phyloP scores from a whole-genome alignment of 345 rosid genomes.

The Gossypium anomalum region DNA sequence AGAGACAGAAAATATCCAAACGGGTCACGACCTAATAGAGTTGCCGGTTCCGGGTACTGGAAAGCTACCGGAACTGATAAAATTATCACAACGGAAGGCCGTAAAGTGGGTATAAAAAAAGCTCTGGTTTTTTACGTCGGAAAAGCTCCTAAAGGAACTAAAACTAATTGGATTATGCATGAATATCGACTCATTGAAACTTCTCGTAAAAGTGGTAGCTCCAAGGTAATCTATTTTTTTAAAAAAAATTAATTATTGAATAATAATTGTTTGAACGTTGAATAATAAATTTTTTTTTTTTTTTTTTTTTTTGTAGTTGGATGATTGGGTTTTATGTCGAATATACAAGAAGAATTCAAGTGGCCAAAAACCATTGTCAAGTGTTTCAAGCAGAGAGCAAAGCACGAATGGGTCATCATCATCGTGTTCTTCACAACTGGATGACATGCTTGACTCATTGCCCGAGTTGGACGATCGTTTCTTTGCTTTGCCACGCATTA shows the following conservation, averaged over 20 bases:
- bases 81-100: slow-evolving; percentile 59
- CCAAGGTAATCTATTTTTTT: slow-evolving; percentile 41
- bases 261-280: not conserved
- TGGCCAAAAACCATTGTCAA: slow-evolving; percentile 38
- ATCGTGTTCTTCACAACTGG: slow-evolving; percentile 72
- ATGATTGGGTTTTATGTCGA: slow-evolving; percentile 95
- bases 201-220: slow-evolving; percentile 55
- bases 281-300: not conserved
- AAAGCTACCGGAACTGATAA: slow-evolving; percentile 98
- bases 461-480: slow-evolving; percentile 54
- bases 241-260: not conserved
- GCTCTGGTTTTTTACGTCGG: slow-evolving; percentile 91
- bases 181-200: slow-evolving; percentile 79
- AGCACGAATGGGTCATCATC: slow-evolving; percentile 57
- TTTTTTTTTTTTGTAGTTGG: slow-evolving; percentile 42
- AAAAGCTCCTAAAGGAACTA: slow-evolving; percentile 86
- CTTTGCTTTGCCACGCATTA: slow-evolving; percentile 45
- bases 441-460: slow-evolving; percentile 67
- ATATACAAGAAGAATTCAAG: slow-evolving; percentile 79
- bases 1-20: slow-evolving; percentile 92
- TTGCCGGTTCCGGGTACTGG: slow-evolving; percentile 96
- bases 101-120: slow-evolving; percentile 86
- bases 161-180: slow-evolving; percentile 99
- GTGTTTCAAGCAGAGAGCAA: slow-evolving; percentile 50
- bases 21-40: slow-evolving; percentile 90